phyloP scores from a whole-genome alignment of 2,329 filamentous ascomycete species.

The Pyrenochaeta sp. region DNA sequence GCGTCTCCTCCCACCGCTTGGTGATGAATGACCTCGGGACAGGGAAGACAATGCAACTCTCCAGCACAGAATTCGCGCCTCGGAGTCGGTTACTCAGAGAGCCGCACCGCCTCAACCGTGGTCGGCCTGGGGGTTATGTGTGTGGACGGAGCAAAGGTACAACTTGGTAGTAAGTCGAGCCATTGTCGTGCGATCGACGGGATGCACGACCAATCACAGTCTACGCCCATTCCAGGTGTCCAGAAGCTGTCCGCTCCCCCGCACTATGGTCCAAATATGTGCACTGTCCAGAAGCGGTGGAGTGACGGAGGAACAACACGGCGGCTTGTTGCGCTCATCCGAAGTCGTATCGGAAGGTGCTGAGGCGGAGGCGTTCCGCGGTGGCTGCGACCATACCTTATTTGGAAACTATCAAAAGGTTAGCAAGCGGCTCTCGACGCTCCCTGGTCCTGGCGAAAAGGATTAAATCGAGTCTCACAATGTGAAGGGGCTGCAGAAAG shows the following conservation, averaged over 20 bases:
- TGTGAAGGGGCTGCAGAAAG: background rate
- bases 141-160: background rate
- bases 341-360: slow-evolving; percentile 26
- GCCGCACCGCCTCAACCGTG: background rate
- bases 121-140: slow-evolving; percentile 10
- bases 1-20: background rate
- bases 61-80: background rate
- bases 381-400: slow-evolving; percentile 14
- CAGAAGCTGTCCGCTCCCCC: slow-evolving; percentile 17
- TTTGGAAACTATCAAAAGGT: slow-evolving; percentile 10
- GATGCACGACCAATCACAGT: slow-evolving; percentile 7
- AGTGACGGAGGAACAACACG: slow-evolving; percentile 21
- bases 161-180: background rate
- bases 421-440: background rate
- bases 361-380: slow-evolving; percentile 26
- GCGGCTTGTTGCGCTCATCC: slow-evolving; percentile 36
- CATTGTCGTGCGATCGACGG: slow-evolving; percentile 8
- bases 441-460: background rate
- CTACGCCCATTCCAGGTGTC: slow-evolving; percentile 1
- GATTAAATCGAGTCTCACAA: background rate
- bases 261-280: slow-evolving; percentile 6
- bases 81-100: background rate
- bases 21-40: background rate
- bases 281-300: slow-evolving; percentile 20
- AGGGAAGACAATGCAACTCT: background rate